Percentiles rank a stretch among this genome's conserved stretches.
Conservation (phyloP, 2,329 filamentous ascomycete genomes). For the Sclerotinia subarctica region DNA sequence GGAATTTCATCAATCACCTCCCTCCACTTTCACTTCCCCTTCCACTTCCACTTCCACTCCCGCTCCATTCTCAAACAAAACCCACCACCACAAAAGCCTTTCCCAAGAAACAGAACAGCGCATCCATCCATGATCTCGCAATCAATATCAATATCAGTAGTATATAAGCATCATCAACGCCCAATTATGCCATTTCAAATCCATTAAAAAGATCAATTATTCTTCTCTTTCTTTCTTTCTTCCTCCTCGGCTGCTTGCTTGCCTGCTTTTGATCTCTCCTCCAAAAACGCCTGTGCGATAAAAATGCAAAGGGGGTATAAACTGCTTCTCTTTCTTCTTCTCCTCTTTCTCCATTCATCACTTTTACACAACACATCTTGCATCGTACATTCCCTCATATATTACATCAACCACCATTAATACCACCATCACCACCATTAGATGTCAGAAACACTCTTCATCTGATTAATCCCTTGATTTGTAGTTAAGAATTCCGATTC, state of each 20-base stretch:
- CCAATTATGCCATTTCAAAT: neutral
- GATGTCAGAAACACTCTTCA: neutral
- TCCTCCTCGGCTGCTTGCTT: neutral
- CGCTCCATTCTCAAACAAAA: too few species aligned
- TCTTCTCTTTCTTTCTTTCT: neutral
- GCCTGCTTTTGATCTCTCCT: neutral
- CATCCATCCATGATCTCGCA: neutral
- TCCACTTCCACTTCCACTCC: neutral
- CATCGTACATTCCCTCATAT: neutral
- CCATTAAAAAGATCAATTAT: neutral
- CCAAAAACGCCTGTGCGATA: neutral
- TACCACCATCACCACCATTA: neutral
- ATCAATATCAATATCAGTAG: neutral
- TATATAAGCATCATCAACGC: conserved; percentile 8
- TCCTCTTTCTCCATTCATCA: neutral
- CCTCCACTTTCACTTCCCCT: too few species aligned
- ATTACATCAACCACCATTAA: neutral
- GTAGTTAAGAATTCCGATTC: neutral
- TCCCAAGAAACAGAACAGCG: too few species aligned
- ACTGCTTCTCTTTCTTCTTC: neutral
- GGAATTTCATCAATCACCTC: too few species aligned
- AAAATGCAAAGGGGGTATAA: conserved; percentile 12
- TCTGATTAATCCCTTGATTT: neutral
- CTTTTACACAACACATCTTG: neutral
- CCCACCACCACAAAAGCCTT: neutral